Conservation (phyloP, 1,284 basidiomycete species). For the Microbotryum saponariae region DNA sequence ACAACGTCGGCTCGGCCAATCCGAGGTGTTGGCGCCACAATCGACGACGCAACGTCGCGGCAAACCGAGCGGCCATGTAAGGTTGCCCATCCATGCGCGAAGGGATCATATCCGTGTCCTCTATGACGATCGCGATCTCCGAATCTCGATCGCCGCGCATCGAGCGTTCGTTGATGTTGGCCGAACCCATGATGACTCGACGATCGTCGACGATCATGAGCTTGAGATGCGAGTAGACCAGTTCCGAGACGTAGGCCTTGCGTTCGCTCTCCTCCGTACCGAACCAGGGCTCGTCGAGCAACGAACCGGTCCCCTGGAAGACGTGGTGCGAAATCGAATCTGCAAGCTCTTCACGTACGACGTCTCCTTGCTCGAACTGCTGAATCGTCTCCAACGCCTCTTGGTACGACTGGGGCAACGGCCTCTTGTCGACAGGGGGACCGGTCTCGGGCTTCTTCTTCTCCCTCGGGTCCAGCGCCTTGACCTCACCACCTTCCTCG, state of each 20-base stretch:
- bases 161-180: conserved; percentile 80
- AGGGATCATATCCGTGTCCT: conserved; percentile 71
- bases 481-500: conserved; percentile 21
- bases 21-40: conserved; percentile 80
- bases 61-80: conserved; percentile 63
- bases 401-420: conserved; percentile 33
- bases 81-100: conserved; percentile 66
- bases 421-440: conserved; percentile 17
- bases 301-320: conserved; percentile 49
- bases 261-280: conserved; percentile 75
- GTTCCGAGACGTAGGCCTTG: conserved; percentile 56
- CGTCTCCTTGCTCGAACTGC: conserved; percentile 30
- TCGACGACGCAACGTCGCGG: conserved; percentile 64
- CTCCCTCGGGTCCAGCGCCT: conserved; percentile 8
- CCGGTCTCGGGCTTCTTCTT: conserved; percentile 10
- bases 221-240: conserved; percentile 50
- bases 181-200: conserved; percentile 77
- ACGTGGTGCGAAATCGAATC: conserved; percentile 74
- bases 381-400: conserved; percentile 35
- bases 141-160: conserved; percentile 55
- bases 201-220: conserved; percentile 90
- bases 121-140: conserved; percentile 82
- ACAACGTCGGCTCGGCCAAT: conserved; percentile 47
- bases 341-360: conserved; percentile 44
- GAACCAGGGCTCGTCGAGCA: conserved; percentile 69